phyloP scores from a whole-genome alignment of 1,284 basidiomycete species.

The Sanghuangporus sanghuang region DNA sequence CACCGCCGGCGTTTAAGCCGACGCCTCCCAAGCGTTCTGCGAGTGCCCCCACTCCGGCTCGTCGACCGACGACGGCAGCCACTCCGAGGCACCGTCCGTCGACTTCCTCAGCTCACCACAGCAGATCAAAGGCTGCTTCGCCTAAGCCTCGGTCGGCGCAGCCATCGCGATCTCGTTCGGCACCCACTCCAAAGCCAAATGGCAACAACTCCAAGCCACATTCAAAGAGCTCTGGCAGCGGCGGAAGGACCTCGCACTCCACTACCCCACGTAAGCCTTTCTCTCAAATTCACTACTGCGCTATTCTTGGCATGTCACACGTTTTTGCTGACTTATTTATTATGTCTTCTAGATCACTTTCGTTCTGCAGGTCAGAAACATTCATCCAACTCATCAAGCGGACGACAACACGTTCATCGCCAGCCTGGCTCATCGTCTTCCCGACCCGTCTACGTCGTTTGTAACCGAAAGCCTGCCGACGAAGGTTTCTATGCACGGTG shows the following conservation, averaged over 20 bases:
- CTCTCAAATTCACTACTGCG: neutral
- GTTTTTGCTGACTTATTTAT: neutral
- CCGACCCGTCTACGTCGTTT: slow-evolving; percentile 8
- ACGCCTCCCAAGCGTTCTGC: neutral
- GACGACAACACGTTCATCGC: slow-evolving; percentile 7
- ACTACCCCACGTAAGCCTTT: neutral
- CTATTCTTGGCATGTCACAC: neutral
- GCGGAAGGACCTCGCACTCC: neutral
- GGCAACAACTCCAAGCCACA: neutral
- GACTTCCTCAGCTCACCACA: neutral
- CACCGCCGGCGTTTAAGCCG: neutral
- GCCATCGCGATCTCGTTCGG: neutral
- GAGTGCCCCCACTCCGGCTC: neutral
- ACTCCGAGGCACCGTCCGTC: neutral
- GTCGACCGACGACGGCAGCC: neutral
- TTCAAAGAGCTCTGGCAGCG: neutral
- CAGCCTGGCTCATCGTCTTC: neutral
- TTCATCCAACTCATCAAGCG: neutral
- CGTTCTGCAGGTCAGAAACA: slow-evolving; percentile 3
- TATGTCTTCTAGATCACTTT: neutral
- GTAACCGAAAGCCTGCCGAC: slow-evolving; percentile 15
- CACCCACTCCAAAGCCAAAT: neutral
- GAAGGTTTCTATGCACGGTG: slow-evolving; percentile 16
- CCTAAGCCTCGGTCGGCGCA: neutral
- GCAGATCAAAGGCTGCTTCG: neutral